Evolutionary conservation across 2,329 filamentous ascomycete genomes (phyloP).

Genomic region (Rugonectria rugulosa): DNA sequence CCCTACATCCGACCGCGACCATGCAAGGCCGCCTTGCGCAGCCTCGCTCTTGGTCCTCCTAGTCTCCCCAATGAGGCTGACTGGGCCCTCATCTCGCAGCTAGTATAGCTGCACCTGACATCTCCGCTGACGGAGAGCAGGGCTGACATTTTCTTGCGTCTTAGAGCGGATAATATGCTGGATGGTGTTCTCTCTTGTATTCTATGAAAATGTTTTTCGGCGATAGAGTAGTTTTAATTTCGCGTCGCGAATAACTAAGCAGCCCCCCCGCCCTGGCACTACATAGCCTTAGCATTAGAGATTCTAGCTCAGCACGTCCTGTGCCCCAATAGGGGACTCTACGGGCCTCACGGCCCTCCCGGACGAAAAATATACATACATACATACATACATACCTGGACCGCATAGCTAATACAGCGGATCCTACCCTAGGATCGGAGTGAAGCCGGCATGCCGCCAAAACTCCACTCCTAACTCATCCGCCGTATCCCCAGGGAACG

Average conservation of each 20-base stretch:
- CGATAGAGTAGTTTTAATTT: no score
- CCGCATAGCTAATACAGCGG: no score
- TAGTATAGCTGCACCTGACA: constrained; percentile 2
- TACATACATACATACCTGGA: neutral
- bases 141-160: constrained; percentile 1
- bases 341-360: constrained; percentile 8
- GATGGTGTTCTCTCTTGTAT: neutral
- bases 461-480: no score
- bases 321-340: constrained; percentile 8
- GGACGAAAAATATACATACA: neutral
- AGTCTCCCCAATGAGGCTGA: neutral
- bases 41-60: neutral
- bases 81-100: neutral
- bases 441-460: no score
- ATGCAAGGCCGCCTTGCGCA: neutral
- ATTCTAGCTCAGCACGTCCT: constrained; percentile 9
- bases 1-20: neutral
- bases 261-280: no score
- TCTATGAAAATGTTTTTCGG: neutral
- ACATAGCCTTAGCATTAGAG: constrained; percentile 7
- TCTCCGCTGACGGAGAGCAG: constrained; percentile 17
- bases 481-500: no score
- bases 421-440: no score
- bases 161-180: neutral
- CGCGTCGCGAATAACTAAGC: no score